Conservation (phyloP, 495 filamentous ascomycete genomes). For the Lasiosphaeris hirsuta region DNA sequence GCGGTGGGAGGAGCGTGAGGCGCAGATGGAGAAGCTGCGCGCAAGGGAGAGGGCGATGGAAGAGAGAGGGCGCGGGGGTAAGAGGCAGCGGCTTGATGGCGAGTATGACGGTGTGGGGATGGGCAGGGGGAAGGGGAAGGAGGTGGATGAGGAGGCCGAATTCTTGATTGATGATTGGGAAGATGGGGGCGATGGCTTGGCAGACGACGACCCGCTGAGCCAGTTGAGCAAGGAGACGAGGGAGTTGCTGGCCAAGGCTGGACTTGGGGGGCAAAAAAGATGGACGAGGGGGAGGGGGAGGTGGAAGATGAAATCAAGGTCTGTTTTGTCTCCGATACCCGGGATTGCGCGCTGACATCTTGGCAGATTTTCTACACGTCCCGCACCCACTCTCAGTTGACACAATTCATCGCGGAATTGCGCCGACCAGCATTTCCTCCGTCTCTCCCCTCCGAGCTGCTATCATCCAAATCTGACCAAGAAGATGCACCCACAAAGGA, state of each 20-base stretch:
- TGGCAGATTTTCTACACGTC: conserved; percentile 84
- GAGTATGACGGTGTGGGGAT: conserved; percentile 24
- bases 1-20: conserved; percentile 68
- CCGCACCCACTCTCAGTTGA: conserved; percentile 89
- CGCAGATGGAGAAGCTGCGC: conserved; percentile 62
- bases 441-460: conserved; percentile 33
- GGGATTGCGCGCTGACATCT: conserved; percentile 2
- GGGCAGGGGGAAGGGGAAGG: conserved; percentile 28
- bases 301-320: conserved; percentile 63
- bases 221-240: conserved; percentile 60
- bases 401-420: conserved; percentile 89
- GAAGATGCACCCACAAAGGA: conserved; percentile 47
- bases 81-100: conserved; percentile 23
- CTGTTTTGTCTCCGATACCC: background rate
- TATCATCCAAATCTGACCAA: conserved; percentile 15
- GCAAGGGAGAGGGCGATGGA: conserved; percentile 64
- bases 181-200: conserved; percentile 68
- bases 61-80: conserved; percentile 34
- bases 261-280: conserved; percentile 27
- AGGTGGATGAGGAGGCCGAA: conserved; percentile 60
- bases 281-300: conserved; percentile 45
- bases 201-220: conserved; percentile 25
- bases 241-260: conserved; percentile 59
- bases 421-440: conserved; percentile 77
- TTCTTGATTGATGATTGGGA: conserved; percentile 81